Percentiles rank a stretch among this genome's conserved stretches.
phyloP scores from a whole-genome alignment of 2,329 filamentous ascomycete genomes.

The Conoideocrella luteorostrata region DNA sequence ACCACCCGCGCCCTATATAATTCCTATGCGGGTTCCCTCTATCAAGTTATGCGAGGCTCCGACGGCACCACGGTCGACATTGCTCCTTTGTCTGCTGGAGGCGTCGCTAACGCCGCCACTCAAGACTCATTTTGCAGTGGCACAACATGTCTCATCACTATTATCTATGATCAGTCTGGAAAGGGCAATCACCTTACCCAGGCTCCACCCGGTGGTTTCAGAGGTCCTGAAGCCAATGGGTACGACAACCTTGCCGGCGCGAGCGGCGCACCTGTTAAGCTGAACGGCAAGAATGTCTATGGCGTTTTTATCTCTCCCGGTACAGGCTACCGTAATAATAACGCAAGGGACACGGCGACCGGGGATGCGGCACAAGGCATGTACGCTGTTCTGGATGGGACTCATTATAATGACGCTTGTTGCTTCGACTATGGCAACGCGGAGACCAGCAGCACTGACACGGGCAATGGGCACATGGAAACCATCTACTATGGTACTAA shows the following conservation, averaged over 20 bases:
- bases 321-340: conserved; percentile 57
- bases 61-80: conserved; percentile 20
- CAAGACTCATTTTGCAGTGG: conserved; percentile 56
- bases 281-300: conserved; percentile 56
- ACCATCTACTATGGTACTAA: conserved; percentile 58
- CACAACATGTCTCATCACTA: conserved; percentile 57
- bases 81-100: conserved; percentile 31
- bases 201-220: conserved; percentile 48
- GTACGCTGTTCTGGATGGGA: conserved; percentile 54
- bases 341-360: conserved; percentile 42
- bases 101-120: conserved; percentile 53
- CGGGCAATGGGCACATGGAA: conserved; percentile 62
- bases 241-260: conserved; percentile 55
- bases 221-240: conserved; percentile 48
- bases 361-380: conserved; percentile 52
- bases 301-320: conserved; percentile 57
- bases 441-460: conserved; percentile 44
- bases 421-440: conserved; percentile 55
- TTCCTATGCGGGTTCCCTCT: conserved; percentile 45
- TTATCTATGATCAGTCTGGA: conserved; percentile 62
- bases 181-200: conserved; percentile 55
- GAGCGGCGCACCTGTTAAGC: conserved; percentile 52
- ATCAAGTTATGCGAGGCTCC: conserved; percentile 53
- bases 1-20: conserved; percentile 58
- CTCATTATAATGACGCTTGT: conserved; percentile 51